Conservation (phyloP, 768 basidiomycete genomes). For the Calocera viscosa region DNA sequence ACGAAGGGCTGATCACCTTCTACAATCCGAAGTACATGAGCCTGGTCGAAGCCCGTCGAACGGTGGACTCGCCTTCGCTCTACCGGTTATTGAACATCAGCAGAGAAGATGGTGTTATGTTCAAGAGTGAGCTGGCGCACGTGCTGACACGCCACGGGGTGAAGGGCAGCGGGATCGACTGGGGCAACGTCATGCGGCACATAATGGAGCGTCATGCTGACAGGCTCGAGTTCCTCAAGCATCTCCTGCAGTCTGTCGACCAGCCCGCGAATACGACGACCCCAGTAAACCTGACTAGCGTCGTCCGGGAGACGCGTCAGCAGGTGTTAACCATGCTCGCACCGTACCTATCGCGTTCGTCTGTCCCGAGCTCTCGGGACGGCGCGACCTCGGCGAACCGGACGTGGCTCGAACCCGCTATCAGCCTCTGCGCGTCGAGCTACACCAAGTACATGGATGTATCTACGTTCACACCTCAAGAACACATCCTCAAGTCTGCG, state of each 20-base stretch:
- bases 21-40: slow-evolving; percentile 33
- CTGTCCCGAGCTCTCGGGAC: not conserved
- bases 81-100: slow-evolving; percentile 31
- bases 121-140: slow-evolving; percentile 23
- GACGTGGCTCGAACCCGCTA: not conserved
- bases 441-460: not conserved
- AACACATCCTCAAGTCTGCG: not conserved
- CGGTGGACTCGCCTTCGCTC: slow-evolving; percentile 26
- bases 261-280: not conserved
- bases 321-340: not conserved
- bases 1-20: slow-evolving; percentile 33
- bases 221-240: slow-evolving; percentile 31
- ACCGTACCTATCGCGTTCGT: not conserved
- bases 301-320: not conserved
- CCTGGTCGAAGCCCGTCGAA: slow-evolving; percentile 26
- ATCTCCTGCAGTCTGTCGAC: slow-evolving; percentile 17
- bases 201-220: slow-evolving; percentile 34
- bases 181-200: slow-evolving; percentile 30
- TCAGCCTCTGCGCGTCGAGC: not conserved
- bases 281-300: not conserved
- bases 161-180: slow-evolving; percentile 30
- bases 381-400: not conserved
- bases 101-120: slow-evolving; percentile 20
- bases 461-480: not conserved
- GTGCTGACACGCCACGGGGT: slow-evolving; percentile 19